Evolutionary conservation across 345 rosid species (phyloP).

Genomic region (Erysimum cheiranthoides): DNA sequence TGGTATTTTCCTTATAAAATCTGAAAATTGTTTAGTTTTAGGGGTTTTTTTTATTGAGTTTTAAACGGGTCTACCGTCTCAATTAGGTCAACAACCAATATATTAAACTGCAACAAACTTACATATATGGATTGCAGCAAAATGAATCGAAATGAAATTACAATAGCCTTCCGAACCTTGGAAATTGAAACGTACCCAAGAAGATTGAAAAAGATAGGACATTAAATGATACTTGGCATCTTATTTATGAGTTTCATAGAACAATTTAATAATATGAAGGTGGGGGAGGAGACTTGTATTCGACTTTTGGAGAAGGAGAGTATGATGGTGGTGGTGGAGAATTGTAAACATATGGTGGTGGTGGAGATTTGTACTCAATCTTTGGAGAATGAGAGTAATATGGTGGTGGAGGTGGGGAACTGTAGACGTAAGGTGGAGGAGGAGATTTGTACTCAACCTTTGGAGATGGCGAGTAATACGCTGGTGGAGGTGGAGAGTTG

Average conservation of each 20-base stretch:
- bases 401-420: not conserved
- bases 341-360: not conserved
- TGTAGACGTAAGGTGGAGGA: conserved; percentile 1
- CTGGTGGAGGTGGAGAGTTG: not conserved
- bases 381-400: not conserved
- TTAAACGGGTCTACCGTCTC: too few relatives aligned
- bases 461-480: not conserved
- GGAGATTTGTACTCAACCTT: conserved; percentile 10
- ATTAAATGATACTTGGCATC: not conserved
- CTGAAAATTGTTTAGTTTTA: too few relatives aligned
- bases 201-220: not conserved
- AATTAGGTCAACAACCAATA: too few relatives aligned
- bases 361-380: not conserved
- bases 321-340: not conserved
- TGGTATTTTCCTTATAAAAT: too few relatives aligned
- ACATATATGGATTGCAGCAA: not conserved
- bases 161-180: not conserved
- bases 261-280: conserved; percentile 4
- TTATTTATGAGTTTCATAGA: not conserved
- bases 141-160: conserved; percentile 24
- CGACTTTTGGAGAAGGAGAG: conserved; percentile 14
- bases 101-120: conserved; percentile 13
- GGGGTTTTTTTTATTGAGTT: too few relatives aligned
- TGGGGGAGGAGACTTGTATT: conserved; percentile 17
- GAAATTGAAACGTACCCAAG: not conserved